Percentiles rank a stretch among this genome's conserved stretches.
These are phyloP conservation scores for Talaromyces amestolkiae DNA, from an alignment of 2,329 filamentous ascomycete genomes.

Conservation along the genomic window DNA sequence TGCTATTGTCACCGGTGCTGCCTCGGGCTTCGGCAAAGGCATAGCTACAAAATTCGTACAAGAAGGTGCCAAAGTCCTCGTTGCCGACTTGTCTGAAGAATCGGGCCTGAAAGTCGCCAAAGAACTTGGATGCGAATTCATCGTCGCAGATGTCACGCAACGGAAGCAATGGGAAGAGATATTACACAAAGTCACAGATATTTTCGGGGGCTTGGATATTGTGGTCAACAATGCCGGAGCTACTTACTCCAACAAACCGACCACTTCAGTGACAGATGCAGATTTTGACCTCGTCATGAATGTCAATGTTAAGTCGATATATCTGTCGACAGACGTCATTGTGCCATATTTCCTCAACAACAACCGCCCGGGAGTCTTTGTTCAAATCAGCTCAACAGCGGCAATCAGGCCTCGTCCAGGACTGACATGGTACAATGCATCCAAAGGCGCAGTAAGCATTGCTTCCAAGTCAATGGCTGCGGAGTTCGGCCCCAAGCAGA, in stretches of 20 bases:
- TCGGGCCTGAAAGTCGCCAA: constrained; percentile 26
- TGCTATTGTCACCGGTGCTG: constrained; percentile 42
- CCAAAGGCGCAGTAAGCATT: constrained; percentile 39
- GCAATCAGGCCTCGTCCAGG: constrained; percentile 39
- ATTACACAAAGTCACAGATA: constrained; percentile 20
- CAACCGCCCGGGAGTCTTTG: constrained; percentile 35
- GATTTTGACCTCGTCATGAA: constrained; percentile 42
- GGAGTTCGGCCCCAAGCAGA: constrained; percentile 26
- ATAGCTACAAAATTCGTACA: constrained; percentile 36
- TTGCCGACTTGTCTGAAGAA: constrained; percentile 36
- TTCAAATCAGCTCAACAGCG: constrained; percentile 43
- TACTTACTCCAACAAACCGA: constrained; percentile 37
- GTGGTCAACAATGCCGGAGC: constrained; percentile 48
- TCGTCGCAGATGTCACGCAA: constrained; percentile 32
- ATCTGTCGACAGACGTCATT: constrained; percentile 32
- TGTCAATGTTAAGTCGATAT: constrained; percentile 44
- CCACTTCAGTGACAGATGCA: constrained; percentile 37
- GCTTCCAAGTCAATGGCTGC: constrained; percentile 29
- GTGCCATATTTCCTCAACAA: constrained; percentile 38
- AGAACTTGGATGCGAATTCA: constrained; percentile 25
- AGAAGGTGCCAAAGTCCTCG: constrained; percentile 39
- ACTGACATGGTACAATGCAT: constrained; percentile 44
- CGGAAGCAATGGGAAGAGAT: constrained; percentile 31
- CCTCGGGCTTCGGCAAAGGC: constrained; percentile 39
- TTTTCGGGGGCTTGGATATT: constrained; percentile 35